Base-by-base conservation (phyloP, 805 yeast species). In the Yarrowia osloensis region DNA sequence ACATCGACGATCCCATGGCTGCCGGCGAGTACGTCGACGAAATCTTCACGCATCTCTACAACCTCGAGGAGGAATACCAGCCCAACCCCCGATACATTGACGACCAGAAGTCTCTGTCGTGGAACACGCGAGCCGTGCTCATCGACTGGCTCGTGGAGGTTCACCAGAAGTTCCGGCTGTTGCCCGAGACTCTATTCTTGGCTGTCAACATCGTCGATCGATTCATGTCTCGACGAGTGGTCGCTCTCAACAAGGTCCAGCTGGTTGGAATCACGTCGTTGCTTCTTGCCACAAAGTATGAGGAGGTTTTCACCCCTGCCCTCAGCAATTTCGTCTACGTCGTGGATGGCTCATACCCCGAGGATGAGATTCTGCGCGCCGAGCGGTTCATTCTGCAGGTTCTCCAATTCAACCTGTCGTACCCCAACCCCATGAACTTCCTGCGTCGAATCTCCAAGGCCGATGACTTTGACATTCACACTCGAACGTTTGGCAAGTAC, bases 141-240 rank as follows among this genome's bases (percentile, higher is more conserved):
- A 91, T 92, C n/a, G 97, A 93, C 78, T 92, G 98, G 98, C 81
- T 92, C 71, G 91, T 91, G 12, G 96, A 91, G 75, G 93, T 92
- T 75, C 97, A 91, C 79, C 81, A 86, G 71, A 84, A 90, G 75
- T 92, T 92, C 77, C 84, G 93, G 70, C 82, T 93, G 70, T 81
- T 89, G 49, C 97, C 96, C 0, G 97, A 92, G 77, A 90, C 97
- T 9, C 82, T 93, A 67, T 90, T 86, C 73, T 80, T 92, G 67
- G 91, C 97, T 4, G 88, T 90, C 67, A 91, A 91, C 77, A 78
- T 90, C 66, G 88, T 92, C 90, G 98, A 93, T 78, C 79, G 97
- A 71, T 91, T 89, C 77, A 84, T 93, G 84, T 85, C 92, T 8
- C 79, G 82, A 66, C 91, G 89, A 73, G 81, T 82, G 46, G 93